A percentile compares a stretch with the other conserved stretches of the same genome.
Conservation (phyloP, 768 basidiomycete genomes). For the Naematelia aurantialba region DNA sequence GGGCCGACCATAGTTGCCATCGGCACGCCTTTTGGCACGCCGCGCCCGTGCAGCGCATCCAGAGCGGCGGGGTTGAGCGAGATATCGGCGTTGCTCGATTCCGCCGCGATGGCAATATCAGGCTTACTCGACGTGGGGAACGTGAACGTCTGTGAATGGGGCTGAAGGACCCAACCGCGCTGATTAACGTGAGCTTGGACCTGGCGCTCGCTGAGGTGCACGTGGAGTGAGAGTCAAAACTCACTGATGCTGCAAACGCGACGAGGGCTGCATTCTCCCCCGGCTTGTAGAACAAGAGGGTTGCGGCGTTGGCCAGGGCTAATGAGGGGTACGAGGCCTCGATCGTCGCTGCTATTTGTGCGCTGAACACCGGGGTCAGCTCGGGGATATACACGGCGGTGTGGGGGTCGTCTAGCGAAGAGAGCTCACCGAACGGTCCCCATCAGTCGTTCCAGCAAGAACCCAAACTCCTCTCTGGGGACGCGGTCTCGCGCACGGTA, state of each 20-base stretch:
- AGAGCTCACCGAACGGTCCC: conserved; percentile 75
- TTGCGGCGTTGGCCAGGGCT: conserved; percentile 82
- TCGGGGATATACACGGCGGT: neutral
- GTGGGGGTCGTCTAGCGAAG: no score
- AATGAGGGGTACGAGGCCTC: conserved; percentile 89
- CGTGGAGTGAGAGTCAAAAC: conserved; percentile 26
- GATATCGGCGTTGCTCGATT: neutral
- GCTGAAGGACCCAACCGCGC: conserved; percentile 67
- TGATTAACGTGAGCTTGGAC: conserved; percentile 45
- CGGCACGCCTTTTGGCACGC: conserved; percentile 28
- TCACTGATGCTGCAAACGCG: conserved; percentile 74
- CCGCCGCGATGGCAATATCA: conserved; percentile 21
- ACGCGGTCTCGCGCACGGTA: conserved; percentile 92
- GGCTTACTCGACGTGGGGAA: conserved; percentile 58
- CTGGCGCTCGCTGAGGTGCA: neutral
- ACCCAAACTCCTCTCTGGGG: conserved; percentile 89
- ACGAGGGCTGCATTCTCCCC: conserved; percentile 62
- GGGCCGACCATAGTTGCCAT: conserved; percentile 48
- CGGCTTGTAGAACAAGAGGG: conserved; percentile 82
- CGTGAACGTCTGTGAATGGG: conserved; percentile 64
- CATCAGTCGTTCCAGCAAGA: conserved; percentile 89
- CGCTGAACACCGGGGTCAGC: conserved; percentile 54
- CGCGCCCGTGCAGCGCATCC: conserved; percentile 16
- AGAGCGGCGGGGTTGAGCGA: conserved; percentile 1
- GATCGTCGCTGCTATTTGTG: conserved; percentile 95